Percentiles rank a stretch among this genome's conserved stretches.
Evolutionary conservation across 768 basidiomycete species (phyloP).

Genomic region (Stropharia rugosoannulata): DNA sequence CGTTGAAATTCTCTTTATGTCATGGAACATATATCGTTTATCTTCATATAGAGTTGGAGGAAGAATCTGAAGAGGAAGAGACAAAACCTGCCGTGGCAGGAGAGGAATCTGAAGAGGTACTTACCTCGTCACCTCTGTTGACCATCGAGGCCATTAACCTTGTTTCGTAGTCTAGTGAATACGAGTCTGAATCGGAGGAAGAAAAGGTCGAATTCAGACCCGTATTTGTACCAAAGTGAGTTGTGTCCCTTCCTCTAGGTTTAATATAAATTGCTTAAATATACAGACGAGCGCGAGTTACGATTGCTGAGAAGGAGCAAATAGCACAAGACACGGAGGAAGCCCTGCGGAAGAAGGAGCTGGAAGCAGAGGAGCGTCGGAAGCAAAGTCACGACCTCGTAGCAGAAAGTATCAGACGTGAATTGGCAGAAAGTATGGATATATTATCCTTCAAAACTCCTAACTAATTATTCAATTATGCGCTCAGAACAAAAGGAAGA

Average conservation of each 20-base stretch:
- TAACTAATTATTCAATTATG: neutral
- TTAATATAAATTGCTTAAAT: constrained; percentile 7
- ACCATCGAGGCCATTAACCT: constrained; percentile 10
- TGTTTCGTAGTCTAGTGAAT: constrained; percentile 74
- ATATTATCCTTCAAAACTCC: neutral
- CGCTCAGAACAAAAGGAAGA: constrained; percentile 84
- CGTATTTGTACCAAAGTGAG: constrained; percentile 93
- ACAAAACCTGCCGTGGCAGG: constrained; percentile 32
- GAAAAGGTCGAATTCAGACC: constrained; percentile 84
- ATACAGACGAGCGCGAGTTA: constrained; percentile 69
- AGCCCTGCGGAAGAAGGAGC: constrained; percentile 61
- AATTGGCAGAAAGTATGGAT: constrained; percentile 84
- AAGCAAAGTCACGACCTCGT: constrained; percentile 91
- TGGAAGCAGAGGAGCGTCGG: constrained; percentile 78
- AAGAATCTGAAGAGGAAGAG: constrained; percentile 52
- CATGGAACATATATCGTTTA: constrained; percentile 12
- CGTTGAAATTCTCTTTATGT: constrained; percentile 1
- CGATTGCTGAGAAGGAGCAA: constrained; percentile 67
- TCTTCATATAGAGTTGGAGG: constrained; percentile 18
- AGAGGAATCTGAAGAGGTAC: constrained; percentile 51
- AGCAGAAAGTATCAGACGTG: constrained; percentile 89
- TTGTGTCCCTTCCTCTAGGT: constrained; percentile 5
- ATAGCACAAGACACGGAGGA: constrained; percentile 78
- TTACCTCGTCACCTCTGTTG: constrained; percentile 23
- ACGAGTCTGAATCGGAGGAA: constrained; percentile 81